Base-by-base conservation (phyloP, 768 basidiomycete genomes). In the Amanita phalloides region DNA sequence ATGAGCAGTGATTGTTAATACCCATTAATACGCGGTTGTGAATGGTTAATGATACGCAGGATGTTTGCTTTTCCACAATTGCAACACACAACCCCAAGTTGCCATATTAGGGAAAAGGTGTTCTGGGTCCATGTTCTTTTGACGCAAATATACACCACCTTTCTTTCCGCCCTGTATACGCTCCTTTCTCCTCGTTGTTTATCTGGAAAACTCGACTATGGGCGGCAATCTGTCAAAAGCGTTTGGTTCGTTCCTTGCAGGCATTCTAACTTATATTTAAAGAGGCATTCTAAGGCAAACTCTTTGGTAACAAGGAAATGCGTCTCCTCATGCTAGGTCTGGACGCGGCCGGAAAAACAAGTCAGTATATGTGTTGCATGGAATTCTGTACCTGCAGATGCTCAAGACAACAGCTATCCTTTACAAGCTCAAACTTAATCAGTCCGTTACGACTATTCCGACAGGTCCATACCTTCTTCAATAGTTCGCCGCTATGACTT, bases 301-400 rank as follows among this genome's bases (percentile, higher is more conserved):
- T 97, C 60, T 98, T 97, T 68, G 94, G 93, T 56, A 98, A 93
- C 79, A 95, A 93, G 79, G 95, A 98, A 78, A 98, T 98, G 95
- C 75, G 93, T 62, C 72, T 95, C 62, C 72, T 96, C 66, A 98
- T 98, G 95, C 73, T 97, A 61, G 95, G 95, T 39, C 76, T 98
- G 60, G 95, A 98, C 66, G 95, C 95, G 41, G 95, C 95, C 44
- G 95, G 95, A 64, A 98, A 98, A 74, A 98, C 95, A 17, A 98
- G 95, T 96, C 60, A 67, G 92, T 75, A 45, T 50, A 32, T 36
- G n/a, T 36, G 1, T 25, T 28, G 42, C 26, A 39, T n/a, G 32
- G 11, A 43, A 52, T 23, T 52, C 30, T 46, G 17, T 38, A 37
- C 47, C 20, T 56, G 14, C n/a, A 39, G 39, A 49, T 50, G 41